Base-by-base conservation (phyloP, 1,284 basidiomycete genomes). In the Gomphus sp. region DNA sequence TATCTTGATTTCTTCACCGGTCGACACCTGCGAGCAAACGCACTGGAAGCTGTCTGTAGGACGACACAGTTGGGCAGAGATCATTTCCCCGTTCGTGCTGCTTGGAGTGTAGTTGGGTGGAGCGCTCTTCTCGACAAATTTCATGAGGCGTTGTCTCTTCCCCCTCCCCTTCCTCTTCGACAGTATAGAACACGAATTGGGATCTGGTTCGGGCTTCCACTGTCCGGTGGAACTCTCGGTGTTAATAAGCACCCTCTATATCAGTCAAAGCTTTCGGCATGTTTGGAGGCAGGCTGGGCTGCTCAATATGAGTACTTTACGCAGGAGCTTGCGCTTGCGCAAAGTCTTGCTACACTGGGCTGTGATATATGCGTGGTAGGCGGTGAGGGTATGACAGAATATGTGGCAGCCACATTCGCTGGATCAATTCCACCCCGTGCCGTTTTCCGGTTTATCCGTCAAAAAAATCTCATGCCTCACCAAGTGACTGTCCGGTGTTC, bases 41-140 rank as follows among this genome's bases (percentile, higher is more conserved):
- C 43, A n/a, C n/a, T 34, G 28, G 31, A 51, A 56, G 16, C 39
- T 25, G 34, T 25, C 45, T 63, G 50, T 31, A 63, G 52, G 33
- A 62, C 59, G 25, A 45, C 45, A 22, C 61, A 62, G 45, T n/a
- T 60, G 5, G 61, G 18, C 7, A 54, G 62, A 12, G 61, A 62
- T 36, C 61, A 60, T 50, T 34, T 58, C 16, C 14, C 36, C 22
- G 16, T 53, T 34, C 47, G 61, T 33, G 34, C 51, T 7, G 61
- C 62, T 3, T 58, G 51, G 54, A 25, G 14, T n/a, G 51, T 60
- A 25, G 36, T 36, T 8, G 52, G 54, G 16, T 59, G 44, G 41
- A n/a, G 45, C 11, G 22, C 58, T 31, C 44, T 45, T 18, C 41
- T 52, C 16, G 50, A 52, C n/a, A 9, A 52, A 6, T 25, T 52